Percentiles rank a stretch among this genome's conserved stretches.
These are phyloP conservation scores for Phaseolus lunatus DNA, from an alignment of 306 rosid genomes.

Conservation along the genomic window DNA sequence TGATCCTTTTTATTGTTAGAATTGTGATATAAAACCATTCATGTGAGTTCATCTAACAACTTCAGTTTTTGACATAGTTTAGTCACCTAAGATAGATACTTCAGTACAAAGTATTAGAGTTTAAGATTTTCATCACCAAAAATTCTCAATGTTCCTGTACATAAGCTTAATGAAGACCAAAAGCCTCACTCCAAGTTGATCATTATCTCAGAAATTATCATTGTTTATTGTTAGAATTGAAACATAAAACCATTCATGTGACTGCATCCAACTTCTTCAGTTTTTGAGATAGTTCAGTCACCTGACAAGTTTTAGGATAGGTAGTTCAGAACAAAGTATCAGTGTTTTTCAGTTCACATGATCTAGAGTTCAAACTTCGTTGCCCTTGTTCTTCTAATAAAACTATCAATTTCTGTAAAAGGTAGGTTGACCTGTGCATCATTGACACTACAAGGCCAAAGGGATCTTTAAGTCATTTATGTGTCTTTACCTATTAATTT, in stretches of 20 bases:
- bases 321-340: not conserved
- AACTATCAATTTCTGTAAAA: not conserved
- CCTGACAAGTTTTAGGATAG: not conserved
- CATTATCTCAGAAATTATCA: conserved; percentile 14
- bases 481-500: not conserved
- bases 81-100: not conserved
- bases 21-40: not conserved
- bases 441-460: not conserved
- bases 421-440: conserved; percentile 9
- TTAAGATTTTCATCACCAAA: not conserved
- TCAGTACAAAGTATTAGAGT: not conserved
- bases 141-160: not conserved
- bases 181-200: conserved; percentile 24
- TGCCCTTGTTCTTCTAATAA: not conserved
- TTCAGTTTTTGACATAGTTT: not conserved
- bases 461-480: not conserved
- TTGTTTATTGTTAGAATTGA: not conserved
- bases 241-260: not conserved
- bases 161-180: conserved; percentile 33
- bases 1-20: not conserved
- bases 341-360: not conserved
- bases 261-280: not conserved
- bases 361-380: not conserved
- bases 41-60: not conserved
- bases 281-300: conserved; percentile 2